These are phyloP conservation scores for Amanita polypyramis DNA, from an alignment of 768 basidiomycete species.

Conservation along the genomic window DNA sequence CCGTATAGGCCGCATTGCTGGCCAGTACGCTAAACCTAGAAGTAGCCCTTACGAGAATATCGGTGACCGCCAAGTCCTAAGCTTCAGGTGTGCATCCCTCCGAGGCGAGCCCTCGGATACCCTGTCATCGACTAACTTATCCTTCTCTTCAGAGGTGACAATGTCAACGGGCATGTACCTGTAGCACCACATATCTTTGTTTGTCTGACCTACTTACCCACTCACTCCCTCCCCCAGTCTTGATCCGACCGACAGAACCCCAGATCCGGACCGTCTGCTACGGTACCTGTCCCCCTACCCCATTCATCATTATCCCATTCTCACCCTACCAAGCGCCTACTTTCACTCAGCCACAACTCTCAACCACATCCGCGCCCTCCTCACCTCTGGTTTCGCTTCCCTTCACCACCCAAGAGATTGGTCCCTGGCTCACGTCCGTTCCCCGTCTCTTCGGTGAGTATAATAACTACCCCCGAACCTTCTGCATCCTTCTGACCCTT, in stretches of 20 bases:
- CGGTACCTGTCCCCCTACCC: slow-evolving; percentile 31
- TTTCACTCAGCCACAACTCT: slow-evolving; percentile 92
- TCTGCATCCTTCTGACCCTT: slow-evolving; percentile 1
- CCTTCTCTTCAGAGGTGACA: slow-evolving; percentile 65
- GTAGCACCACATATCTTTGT: not conserved
- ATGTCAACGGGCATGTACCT: slow-evolving; percentile 72
- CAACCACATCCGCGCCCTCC: slow-evolving; percentile 82
- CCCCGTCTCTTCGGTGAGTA: slow-evolving; percentile 57
- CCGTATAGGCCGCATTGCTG: slow-evolving; percentile 86
- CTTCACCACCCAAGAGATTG: slow-evolving; percentile 83
- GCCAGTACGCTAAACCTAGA: slow-evolving; percentile 93
- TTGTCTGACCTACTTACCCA: slow-evolving; percentile 4
- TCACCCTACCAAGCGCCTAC: slow-evolving; percentile 56
- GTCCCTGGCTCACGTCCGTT: slow-evolving; percentile 89
- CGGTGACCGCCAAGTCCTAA: slow-evolving; percentile 65
- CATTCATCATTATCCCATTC: not conserved
- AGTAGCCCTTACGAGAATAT: slow-evolving; percentile 76
- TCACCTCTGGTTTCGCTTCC: slow-evolving; percentile 92
- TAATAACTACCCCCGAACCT: not conserved
- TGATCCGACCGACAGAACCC: slow-evolving; percentile 67
- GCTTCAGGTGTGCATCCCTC: slow-evolving; percentile 60
- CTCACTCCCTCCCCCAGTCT: too few species aligned
- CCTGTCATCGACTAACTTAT: not conserved
- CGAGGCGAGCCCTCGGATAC: not conserved
- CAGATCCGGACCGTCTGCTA: slow-evolving; percentile 84